phyloP scores from a whole-genome alignment of 768 basidiomycete genomes.

The Auriculariales sp. region DNA sequence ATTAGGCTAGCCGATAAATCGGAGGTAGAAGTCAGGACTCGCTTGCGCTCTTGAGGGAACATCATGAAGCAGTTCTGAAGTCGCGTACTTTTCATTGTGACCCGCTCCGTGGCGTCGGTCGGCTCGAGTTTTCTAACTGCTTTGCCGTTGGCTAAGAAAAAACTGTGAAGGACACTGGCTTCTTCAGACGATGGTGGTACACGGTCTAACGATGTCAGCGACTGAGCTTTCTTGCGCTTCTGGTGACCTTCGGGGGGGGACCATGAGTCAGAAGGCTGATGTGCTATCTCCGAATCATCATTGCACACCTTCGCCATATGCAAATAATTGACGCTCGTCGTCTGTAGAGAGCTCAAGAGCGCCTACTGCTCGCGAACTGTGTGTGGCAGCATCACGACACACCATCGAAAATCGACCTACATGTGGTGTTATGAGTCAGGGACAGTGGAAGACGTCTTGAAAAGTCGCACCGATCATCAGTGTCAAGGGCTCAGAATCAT shows the following conservation, averaged over 20 bases:
- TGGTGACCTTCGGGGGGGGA: slow-evolving; percentile 37
- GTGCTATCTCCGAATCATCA: slow-evolving; percentile 8
- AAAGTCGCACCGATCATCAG: slow-evolving; percentile 43
- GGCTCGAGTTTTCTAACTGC: slow-evolving; percentile 16
- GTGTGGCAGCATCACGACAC: slow-evolving; percentile 55
- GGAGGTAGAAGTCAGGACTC: slow-evolving; percentile 13
- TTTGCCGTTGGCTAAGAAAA: slow-evolving; percentile 47
- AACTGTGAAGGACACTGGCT: slow-evolving; percentile 50
- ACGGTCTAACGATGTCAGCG: slow-evolving; percentile 45
- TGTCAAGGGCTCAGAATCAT: slow-evolving; percentile 33
- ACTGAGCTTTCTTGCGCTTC: slow-evolving; percentile 34
- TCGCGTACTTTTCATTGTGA: slow-evolving; percentile 63
- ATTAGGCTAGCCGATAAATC: background rate
- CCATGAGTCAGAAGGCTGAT: background rate
- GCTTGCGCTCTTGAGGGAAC: slow-evolving; percentile 82
- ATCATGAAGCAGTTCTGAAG: slow-evolving; percentile 59
- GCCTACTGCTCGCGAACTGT: slow-evolving; percentile 49
- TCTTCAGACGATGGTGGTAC: slow-evolving; percentile 64
- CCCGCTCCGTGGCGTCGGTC: slow-evolving; percentile 21
- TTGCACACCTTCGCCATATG: slow-evolving; percentile 58
- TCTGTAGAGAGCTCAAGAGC: slow-evolving; percentile 40
- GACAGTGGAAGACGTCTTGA: background rate
- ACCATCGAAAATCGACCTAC: slow-evolving; percentile 89
- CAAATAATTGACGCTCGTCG: slow-evolving; percentile 47
- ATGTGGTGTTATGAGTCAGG: background rate